These are phyloP conservation scores for Globisporangium carolinianum DNA, from an alignment of 352 stramenopile species.

Conservation along the genomic window DNA sequence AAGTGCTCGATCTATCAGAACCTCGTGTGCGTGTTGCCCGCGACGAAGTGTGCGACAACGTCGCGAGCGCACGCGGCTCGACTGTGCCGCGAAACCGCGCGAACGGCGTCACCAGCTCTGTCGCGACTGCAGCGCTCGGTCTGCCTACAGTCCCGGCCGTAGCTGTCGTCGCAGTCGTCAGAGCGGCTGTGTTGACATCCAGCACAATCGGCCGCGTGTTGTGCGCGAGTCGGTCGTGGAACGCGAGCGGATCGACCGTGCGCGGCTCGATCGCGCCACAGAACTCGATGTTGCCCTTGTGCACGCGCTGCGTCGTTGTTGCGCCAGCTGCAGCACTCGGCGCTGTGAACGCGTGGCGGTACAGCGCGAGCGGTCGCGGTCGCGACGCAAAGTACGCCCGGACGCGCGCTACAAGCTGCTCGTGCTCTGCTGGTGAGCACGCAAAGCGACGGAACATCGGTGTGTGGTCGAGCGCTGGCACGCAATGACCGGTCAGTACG, in stretches of 20 bases:
- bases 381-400: constrained; percentile 27
- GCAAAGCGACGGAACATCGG: constrained; percentile 23
- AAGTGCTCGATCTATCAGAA: neutral
- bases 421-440: constrained; percentile 13
- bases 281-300: constrained; percentile 55
- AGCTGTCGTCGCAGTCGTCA: too few species aligned
- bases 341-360: constrained; percentile 36
- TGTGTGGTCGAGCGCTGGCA: constrained; percentile 7
- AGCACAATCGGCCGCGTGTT: constrained; percentile 30
- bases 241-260: constrained; percentile 7
- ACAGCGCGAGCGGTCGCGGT: constrained; percentile 30
- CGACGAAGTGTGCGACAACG: too few species aligned
- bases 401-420: constrained; percentile 9
- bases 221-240: constrained; percentile 22
- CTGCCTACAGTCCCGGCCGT: neutral
- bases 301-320: constrained; percentile 11
- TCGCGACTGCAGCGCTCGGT: neutral
- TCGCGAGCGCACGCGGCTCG: constrained; percentile 3
- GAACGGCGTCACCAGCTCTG: constrained; percentile 24
- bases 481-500: neutral
- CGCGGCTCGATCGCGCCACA: constrained; percentile 26
- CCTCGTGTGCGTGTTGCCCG: neutral
- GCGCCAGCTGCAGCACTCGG: constrained; percentile 1
- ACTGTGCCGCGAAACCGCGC: constrained; percentile 24
- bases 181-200: neutral